Evolutionary conservation across 352 stramenopile species (phyloP).

Genomic region (Saprolegnia parasitica): DNA sequence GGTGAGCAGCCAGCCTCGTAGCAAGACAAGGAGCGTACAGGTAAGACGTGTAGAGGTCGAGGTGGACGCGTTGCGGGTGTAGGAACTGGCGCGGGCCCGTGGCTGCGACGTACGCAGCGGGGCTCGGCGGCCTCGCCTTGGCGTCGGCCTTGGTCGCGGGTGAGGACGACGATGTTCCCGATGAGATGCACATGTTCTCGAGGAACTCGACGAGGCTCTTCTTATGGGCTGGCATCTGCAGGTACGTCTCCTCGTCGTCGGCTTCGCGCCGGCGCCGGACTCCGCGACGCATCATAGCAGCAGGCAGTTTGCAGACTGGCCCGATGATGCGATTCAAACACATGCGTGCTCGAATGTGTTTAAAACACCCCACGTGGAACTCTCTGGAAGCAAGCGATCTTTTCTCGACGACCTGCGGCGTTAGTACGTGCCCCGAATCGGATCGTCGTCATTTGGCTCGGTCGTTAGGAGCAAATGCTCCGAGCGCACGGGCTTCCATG

Average conservation of each 20-base stretch:
- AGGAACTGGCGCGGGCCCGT: conserved; percentile 21
- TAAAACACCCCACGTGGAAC: background rate
- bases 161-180: background rate
- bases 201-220: conserved; percentile 20
- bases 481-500: too few species aligned
- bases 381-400: too few species aligned
- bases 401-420: too few species aligned
- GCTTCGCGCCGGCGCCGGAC: conserved; percentile 5
- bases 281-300: background rate
- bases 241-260: conserved; percentile 13
- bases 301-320: background rate
- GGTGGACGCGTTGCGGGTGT: conserved; percentile 3
- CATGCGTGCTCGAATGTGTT: background rate
- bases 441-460: too few species aligned
- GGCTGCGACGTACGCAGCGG: conserved; percentile 1
- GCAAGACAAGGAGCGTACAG: background rate
- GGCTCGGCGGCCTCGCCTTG: background rate
- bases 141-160: background rate
- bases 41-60: conserved; percentile 16
- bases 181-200: conserved; percentile 23
- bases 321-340: background rate
- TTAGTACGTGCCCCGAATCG: too few species aligned
- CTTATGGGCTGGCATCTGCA: conserved; percentile 22
- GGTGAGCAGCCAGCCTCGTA: too few species aligned
- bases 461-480: too few species aligned